These are phyloP conservation scores for Neonectria faginata DNA, from an alignment of 2,329 filamentous ascomycete genomes.

Conservation along the genomic window DNA sequence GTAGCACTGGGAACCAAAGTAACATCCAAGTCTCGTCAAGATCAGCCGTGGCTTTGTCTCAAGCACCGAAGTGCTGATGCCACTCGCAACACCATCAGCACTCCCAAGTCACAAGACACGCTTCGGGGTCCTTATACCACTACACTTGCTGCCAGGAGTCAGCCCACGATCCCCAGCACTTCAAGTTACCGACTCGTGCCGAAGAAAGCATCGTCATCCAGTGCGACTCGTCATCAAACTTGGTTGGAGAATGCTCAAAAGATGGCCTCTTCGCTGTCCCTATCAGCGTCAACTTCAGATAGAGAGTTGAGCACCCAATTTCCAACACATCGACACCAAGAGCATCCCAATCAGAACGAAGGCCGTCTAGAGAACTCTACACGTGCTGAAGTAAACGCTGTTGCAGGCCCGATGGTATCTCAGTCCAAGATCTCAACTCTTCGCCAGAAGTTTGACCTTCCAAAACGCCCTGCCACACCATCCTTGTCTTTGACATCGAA, in stretches of 20 bases:
- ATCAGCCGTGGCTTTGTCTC: not conserved
- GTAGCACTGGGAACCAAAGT: not conserved
- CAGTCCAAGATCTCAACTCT: constrained; percentile 41
- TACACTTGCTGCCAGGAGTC: constrained; percentile 12
- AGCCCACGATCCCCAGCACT: constrained; percentile 3
- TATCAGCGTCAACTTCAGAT: constrained; percentile 33
- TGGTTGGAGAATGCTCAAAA: constrained; percentile 42
- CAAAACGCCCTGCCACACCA: constrained; percentile 21
- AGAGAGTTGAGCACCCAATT: constrained; percentile 13
- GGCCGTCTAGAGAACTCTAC: constrained; percentile 7
- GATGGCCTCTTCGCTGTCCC: constrained; percentile 40
- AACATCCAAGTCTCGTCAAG: not conserved
- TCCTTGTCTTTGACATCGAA: constrained; percentile 28
- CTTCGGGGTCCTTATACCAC: constrained; percentile 1
- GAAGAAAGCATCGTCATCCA: not conserved
- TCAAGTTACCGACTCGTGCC: not conserved
- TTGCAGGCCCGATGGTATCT: constrained; percentile 25
- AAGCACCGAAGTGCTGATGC: not conserved
- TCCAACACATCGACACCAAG: constrained; percentile 11
- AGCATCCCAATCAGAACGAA: not conserved
- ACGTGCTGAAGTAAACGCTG: not conserved
- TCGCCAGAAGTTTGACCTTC: constrained; percentile 37
- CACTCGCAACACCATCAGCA: not conserved
- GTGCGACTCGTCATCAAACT: constrained; percentile 13
- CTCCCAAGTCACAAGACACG: constrained; percentile 2